Conservation (phyloP, 2,329 filamentous ascomycete species). For the Colletotrichum sp. region DNA sequence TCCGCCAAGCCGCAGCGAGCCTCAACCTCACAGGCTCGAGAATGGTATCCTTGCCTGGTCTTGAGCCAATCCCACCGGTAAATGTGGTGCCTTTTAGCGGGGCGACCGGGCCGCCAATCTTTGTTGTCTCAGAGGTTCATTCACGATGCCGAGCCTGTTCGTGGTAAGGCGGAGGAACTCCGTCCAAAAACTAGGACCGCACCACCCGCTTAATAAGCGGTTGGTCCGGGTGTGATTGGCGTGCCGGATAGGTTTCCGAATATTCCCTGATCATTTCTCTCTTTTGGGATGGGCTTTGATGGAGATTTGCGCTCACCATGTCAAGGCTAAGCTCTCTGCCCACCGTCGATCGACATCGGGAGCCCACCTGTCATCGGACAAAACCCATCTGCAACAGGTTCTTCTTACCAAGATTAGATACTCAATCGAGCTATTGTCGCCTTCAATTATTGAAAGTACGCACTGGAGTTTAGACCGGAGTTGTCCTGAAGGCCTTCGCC, state of each 20-base stretch:
- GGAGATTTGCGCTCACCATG: background rate
- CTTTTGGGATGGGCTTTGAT: background rate
- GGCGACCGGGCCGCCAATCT: background rate
- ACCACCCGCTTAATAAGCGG: conserved; percentile 5
- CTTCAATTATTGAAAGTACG: background rate
- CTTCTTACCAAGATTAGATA: background rate
- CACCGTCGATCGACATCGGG: background rate
- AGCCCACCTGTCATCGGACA: background rate
- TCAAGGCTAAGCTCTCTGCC: background rate
- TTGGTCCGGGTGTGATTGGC: background rate
- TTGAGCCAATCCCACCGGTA: background rate
- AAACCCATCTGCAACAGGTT: background rate
- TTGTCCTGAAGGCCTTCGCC: background rate
- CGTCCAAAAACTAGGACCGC: background rate
- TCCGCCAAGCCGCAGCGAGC: background rate
- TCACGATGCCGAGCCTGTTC: background rate
- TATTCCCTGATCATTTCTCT: background rate
- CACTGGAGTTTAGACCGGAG: too few species aligned
- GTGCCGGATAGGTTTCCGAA: background rate
- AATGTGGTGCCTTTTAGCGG: background rate
- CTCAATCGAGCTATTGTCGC: background rate
- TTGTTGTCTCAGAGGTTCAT: background rate
- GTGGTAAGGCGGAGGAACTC: background rate
- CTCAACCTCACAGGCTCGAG: background rate
- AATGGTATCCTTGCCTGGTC: background rate